Evolutionary conservation across 2,329 filamentous ascomycete genomes (phyloP).

Genomic region (Alternaria atra): DNA sequence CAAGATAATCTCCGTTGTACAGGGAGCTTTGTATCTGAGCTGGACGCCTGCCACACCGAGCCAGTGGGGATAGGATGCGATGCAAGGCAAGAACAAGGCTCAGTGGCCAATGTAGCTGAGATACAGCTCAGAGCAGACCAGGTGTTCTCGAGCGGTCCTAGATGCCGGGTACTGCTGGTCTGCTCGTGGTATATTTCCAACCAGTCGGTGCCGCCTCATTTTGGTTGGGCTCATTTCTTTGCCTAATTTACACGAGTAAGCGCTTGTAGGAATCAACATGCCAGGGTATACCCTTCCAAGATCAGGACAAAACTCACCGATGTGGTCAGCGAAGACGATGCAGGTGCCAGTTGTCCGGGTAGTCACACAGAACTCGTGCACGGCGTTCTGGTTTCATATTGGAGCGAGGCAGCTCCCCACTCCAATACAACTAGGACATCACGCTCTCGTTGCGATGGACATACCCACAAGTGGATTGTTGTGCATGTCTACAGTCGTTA

Average conservation of each 20-base stretch:
- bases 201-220: constrained; percentile 17
- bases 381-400: not conserved
- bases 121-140: constrained; percentile 14
- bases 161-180: constrained; percentile 6
- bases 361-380: constrained; percentile 1
- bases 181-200: constrained; percentile 6
- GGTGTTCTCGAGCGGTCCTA: constrained; percentile 11
- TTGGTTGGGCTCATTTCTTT: constrained; percentile 13
- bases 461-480: not conserved
- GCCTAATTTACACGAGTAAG: constrained; percentile 22
- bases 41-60: not conserved
- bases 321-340: not conserved
- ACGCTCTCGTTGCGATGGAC: not conserved
- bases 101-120: not conserved
- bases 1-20: constrained; percentile 14
- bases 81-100: constrained; percentile 1
- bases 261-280: not conserved
- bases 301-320: constrained; percentile 1
- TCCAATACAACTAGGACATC: not conserved
- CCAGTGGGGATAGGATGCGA: not conserved
- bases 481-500: not conserved
- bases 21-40: not conserved
- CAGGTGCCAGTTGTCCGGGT: not conserved
- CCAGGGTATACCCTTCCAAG: constrained; percentile 8
- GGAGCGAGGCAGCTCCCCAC: not conserved